Conservation (phyloP, 2,329 filamentous ascomycete species). For the Pyricularia sp. region DNA sequence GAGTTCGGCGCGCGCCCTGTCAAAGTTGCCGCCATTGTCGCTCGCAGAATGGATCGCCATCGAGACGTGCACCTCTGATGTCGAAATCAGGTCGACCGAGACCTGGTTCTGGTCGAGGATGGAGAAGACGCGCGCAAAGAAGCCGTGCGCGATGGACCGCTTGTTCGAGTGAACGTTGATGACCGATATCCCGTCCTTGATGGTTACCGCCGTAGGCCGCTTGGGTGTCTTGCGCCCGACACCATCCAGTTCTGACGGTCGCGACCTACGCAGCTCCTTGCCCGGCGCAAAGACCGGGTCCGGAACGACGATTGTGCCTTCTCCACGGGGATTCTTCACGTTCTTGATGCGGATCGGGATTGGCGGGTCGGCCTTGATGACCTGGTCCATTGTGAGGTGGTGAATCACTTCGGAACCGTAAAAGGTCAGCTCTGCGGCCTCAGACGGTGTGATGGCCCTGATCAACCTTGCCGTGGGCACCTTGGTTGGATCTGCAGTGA, state of each 20-base stretch:
- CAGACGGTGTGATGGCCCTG: constrained; percentile 79
- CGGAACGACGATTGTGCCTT: constrained; percentile 75
- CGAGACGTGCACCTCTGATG: constrained; percentile 92
- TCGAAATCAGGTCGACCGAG: constrained; percentile 93
- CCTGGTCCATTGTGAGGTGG: constrained; percentile 97
- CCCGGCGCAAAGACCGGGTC: constrained; percentile 49
- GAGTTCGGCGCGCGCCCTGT: constrained; percentile 62
- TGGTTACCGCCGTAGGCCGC: constrained; percentile 82
- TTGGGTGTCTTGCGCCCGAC: constrained; percentile 48
- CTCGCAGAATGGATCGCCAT: constrained; percentile 83
- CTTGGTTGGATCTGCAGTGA: constrained; percentile 65
- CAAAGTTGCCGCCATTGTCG: constrained; percentile 45
- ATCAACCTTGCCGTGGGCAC: constrained; percentile 91
- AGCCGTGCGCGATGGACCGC: constrained; percentile 89
- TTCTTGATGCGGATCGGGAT: constrained; percentile 89
- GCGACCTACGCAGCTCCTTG: constrained; percentile 47
- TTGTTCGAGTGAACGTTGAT: constrained; percentile 99
- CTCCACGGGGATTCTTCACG: constrained; percentile 74
- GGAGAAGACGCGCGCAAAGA: constrained; percentile 88
- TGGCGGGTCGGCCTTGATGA: constrained; percentile 67
- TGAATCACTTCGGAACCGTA: constrained; percentile 96
- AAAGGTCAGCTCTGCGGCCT: constrained; percentile 92
- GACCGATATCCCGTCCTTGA: constrained; percentile 93
- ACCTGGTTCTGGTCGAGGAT: constrained; percentile 81
- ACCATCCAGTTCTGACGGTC: constrained; percentile 21